Base-by-base conservation (phyloP, 257 asterid genomes). In the Salvia hispanica region DNA sequence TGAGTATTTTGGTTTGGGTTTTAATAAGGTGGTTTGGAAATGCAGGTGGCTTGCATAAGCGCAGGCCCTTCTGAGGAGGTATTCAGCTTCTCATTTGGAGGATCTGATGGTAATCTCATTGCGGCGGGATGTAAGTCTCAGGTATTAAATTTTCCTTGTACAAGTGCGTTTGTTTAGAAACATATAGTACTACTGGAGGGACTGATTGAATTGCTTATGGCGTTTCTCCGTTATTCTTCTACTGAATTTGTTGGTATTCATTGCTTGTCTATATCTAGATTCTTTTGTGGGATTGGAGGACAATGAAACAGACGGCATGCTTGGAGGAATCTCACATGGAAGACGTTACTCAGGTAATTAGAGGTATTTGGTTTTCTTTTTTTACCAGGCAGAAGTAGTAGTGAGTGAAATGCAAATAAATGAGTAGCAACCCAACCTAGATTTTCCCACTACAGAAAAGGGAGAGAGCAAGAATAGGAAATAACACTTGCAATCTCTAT, bases 261-360 rank as follows among this genome's bases (percentile, higher is more conserved):
- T 39, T 62, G 16, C 46, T 37, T 73, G 66, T 44, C 37, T 36
- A 15, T 64, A n/a, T 43, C 14, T 62, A 91, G 99, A 75, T 94
- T 66, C 79, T 71, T 50, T 70, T 90, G 69, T 91, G 99, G 99
- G 97, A 94, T 73, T 88, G 95, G 88, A 90, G 97, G 74, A 91
- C 88, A 69, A 82, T 70, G 84, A 81, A 79, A 72, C 91, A 81
- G 84, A 79, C 63, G 42, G 97, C 97, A 5, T 64, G 95, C 79
- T 77, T 91, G 86, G 97, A 90, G 71, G 99, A 90, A 66, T 86
- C 89, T 58, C 99, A 94, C 75, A 87, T 75, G 75, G 99, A 91
- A 31, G 99, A 94, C 80, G 93, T 94, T 48, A 88, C 97, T 75
- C 99, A 91, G 95, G 99, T 94, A 70, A 68, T 75, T 59, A 50